These are phyloP conservation scores for Oenanthe javanica DNA, from an alignment of 140 eudicot genomes.

Conservation along the genomic window DNA sequence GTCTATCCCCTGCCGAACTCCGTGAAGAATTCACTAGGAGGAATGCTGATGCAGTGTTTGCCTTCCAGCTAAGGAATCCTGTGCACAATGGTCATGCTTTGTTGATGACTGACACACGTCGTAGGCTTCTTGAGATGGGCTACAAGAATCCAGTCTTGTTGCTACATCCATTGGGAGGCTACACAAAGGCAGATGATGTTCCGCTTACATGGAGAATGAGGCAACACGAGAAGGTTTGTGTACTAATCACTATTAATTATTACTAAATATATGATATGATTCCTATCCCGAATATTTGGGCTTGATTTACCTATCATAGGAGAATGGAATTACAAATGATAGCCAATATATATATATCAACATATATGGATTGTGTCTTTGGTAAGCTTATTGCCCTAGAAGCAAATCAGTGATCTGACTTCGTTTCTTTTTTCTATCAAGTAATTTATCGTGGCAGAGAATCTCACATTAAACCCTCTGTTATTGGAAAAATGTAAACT, in stretches of 20 bases:
- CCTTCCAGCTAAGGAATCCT: conserved; percentile 95
- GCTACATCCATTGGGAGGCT: conserved; percentile 99
- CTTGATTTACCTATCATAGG: background rate
- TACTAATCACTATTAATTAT: background rate
- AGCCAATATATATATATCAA: background rate
- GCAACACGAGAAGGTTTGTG: conserved; percentile 78
- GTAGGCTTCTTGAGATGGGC: conserved; percentile 88
- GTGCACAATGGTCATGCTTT: conserved; percentile 97
- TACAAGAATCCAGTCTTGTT: conserved; percentile 80
- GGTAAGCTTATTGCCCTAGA: background rate
- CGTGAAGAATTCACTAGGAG: conserved; percentile 71
- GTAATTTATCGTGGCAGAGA: background rate
- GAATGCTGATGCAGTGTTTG: conserved; percentile 96
- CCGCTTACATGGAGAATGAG: conserved; percentile 91
- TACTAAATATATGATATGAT: background rate
- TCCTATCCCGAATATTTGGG: background rate
- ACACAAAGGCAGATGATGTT: conserved; percentile 89
- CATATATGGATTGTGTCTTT: background rate
- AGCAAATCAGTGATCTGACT: background rate
- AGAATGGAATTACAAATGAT: background rate
- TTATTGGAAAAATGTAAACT: background rate
- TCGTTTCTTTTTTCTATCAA: background rate
- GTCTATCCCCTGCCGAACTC: conserved; percentile 74
- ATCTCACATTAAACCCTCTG: background rate
- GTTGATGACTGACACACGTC: conserved; percentile 89